These are phyloP conservation scores for Blechomonas ayalai DNA, from an alignment of 208 protist genomes.

Conservation along the genomic window DNA sequence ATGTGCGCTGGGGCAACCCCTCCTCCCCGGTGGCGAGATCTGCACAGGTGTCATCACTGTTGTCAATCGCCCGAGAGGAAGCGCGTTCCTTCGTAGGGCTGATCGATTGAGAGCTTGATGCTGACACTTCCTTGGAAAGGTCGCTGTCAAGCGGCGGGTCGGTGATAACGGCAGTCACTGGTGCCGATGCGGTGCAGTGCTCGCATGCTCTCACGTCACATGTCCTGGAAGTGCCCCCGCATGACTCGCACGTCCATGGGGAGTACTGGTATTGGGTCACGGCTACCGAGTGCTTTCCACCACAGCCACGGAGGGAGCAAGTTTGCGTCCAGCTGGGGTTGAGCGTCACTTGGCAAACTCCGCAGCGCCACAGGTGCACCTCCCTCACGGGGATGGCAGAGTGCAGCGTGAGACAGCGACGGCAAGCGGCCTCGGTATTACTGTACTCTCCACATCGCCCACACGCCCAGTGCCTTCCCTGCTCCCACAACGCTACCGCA, in stretches of 20 bases:
- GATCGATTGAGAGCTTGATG: too few relatives aligned
- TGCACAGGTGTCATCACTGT: too few relatives aligned
- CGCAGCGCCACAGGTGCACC: conserved; percentile 45
- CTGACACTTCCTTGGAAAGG: neutral
- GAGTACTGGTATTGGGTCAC: too few relatives aligned
- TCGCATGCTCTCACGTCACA: neutral
- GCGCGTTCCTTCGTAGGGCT: too few relatives aligned
- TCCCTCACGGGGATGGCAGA: conserved; percentile 19
- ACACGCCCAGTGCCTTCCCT: conserved; percentile 13
- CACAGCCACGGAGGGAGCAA: conserved; percentile 35
- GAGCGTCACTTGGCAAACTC: conserved; percentile 7
- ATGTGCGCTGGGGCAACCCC: too few relatives aligned
- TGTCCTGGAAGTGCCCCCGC: neutral
- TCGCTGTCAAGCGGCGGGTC: neutral
- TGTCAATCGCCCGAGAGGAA: too few relatives aligned
- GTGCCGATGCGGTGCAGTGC: neutral
- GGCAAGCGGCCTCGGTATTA: conserved; percentile 27
- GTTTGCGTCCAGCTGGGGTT: conserved; percentile 26
- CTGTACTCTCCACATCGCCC: conserved; percentile 1
- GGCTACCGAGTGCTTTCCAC: conserved; percentile 9
- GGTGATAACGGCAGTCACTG: neutral
- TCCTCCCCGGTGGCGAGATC: too few relatives aligned
- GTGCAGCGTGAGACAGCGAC: conserved; percentile 25
- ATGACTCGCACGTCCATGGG: too few relatives aligned
- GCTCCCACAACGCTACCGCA: conserved; percentile 21